These are phyloP conservation scores for Saccharomyces eubayanus DNA, from an alignment of 805 yeast species.

Conservation along the genomic window DNA sequence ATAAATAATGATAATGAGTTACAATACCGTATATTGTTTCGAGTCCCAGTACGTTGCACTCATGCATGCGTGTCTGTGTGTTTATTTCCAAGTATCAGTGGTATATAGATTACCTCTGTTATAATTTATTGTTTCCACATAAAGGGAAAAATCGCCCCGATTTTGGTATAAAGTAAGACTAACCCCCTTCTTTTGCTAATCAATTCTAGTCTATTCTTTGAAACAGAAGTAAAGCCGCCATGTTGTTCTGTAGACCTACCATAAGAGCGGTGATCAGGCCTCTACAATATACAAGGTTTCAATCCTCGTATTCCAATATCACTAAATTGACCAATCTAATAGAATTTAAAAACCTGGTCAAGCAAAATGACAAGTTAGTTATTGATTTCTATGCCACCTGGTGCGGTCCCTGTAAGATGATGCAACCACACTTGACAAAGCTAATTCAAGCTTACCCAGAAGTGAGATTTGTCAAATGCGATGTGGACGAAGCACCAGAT, in stretches of 20 bases:
- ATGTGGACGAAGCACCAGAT: constrained; percentile 56
- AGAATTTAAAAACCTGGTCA: constrained; percentile 33
- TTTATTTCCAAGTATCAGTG: neutral
- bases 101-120: neutral
- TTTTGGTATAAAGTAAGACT: neutral
- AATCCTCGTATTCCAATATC: constrained; percentile 21
- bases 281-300: constrained; percentile 1
- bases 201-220: neutral
- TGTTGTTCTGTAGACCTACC: neutral
- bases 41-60: neutral
- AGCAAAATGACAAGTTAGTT: constrained; percentile 34
- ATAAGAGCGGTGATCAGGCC: neutral
- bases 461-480: constrained; percentile 59
- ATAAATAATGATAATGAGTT: neutral
- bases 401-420: constrained; percentile 77
- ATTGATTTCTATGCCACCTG: constrained; percentile 65
- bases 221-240: neutral
- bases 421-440: constrained; percentile 48
- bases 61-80: neutral
- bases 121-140: neutral
- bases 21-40: neutral
- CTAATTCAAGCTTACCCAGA: constrained; percentile 31
- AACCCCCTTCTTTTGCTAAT: neutral
- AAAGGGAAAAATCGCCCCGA: neutral
- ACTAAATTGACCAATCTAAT: constrained; percentile 29